phyloP scores from a whole-genome alignment of 1,284 basidiomycete species.

The Ustilago lituana region DNA sequence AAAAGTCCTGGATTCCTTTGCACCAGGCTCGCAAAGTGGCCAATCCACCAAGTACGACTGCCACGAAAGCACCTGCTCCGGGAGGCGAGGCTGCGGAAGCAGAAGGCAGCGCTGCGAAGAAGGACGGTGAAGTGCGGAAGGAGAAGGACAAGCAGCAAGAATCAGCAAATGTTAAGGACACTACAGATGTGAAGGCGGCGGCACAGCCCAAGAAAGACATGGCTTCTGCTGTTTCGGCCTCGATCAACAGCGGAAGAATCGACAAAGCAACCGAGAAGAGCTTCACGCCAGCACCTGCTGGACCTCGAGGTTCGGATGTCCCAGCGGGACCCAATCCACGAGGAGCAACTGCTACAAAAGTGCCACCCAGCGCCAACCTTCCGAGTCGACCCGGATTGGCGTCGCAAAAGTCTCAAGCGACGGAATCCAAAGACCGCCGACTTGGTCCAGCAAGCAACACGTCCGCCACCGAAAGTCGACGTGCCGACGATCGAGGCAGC shows the following conservation, averaged over 20 bases:
- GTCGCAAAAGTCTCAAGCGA: slow-evolving; percentile 14
- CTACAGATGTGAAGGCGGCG: not conserved
- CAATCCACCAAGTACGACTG: slow-evolving; percentile 15
- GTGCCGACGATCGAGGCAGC: slow-evolving; percentile 13
- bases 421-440: slow-evolving; percentile 23
- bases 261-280: slow-evolving; percentile 11
- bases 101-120: not conserved
- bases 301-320: slow-evolving; percentile 3
- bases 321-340: slow-evolving; percentile 13
- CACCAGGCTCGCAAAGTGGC: slow-evolving; percentile 27
- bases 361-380: slow-evolving; percentile 34
- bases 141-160: slow-evolving; percentile 7
- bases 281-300: slow-evolving; percentile 7
- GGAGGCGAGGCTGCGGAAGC: slow-evolving; percentile 2
- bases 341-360: slow-evolving; percentile 13
- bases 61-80: not conserved
- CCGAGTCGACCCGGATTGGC: slow-evolving; percentile 21
- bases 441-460: slow-evolving; percentile 1
- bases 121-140: slow-evolving; percentile 3
- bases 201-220: slow-evolving; percentile 4
- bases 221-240: not conserved
- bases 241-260: slow-evolving; percentile 5
- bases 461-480: slow-evolving; percentile 7
- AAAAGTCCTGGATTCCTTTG: slow-evolving; percentile 52
- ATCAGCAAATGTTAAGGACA: not conserved